These are phyloP conservation scores for Coemansia sp. DNA, from an alignment of 192 early-diverging fungal genomes.

Conservation along the genomic window DNA sequence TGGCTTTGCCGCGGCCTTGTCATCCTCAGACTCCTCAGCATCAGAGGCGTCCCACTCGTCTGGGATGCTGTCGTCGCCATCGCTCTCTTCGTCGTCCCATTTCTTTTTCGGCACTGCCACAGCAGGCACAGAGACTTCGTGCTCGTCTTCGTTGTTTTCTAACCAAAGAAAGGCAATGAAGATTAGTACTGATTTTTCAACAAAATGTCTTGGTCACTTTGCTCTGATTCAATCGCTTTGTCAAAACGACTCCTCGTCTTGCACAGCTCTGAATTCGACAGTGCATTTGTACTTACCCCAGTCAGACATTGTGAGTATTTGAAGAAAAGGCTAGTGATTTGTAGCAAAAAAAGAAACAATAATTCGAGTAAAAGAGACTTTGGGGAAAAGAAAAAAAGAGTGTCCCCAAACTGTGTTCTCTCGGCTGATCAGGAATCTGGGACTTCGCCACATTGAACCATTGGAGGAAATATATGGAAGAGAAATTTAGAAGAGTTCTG, in stretches of 20 bases:
- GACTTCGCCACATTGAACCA: background rate
- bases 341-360: background rate
- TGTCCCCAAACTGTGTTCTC: background rate
- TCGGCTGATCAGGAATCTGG: background rate
- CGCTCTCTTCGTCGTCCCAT: constrained; percentile 68
- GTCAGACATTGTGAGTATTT: constrained; percentile 29
- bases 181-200: background rate
- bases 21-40: constrained; percentile 52
- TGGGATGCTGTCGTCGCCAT: constrained; percentile 58
- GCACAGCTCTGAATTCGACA: background rate
- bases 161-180: background rate
- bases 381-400: background rate
- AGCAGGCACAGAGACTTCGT: background rate
- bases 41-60: constrained; percentile 67
- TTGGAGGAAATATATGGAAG: constrained; percentile 1
- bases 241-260: background rate
- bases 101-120: constrained; percentile 31
- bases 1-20: constrained; percentile 13
- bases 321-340: background rate
- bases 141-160: constrained; percentile 16
- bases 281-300: constrained; percentile 52
- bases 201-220: background rate
- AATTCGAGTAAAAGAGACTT: background rate
- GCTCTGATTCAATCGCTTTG: background rate
- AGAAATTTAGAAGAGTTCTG: background rate